A percentile compares a stretch with the other conserved stretches of the same genome.
phyloP scores from a whole-genome alignment of 345 rosid genomes.

The Camelina laxa region DNA sequence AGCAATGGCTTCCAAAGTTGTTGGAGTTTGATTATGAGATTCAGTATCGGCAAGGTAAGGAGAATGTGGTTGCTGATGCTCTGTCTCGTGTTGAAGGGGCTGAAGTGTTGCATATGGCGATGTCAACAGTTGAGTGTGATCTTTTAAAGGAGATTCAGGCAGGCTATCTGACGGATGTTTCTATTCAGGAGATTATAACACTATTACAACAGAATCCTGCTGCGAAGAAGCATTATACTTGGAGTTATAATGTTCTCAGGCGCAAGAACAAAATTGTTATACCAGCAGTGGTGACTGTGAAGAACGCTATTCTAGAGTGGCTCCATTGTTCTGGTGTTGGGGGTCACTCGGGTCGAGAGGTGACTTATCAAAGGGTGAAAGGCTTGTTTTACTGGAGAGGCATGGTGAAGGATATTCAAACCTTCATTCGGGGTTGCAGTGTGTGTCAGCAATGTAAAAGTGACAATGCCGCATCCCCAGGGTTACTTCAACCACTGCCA shows the following conservation, averaged over 20 bases:
- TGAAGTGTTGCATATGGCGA: no score
- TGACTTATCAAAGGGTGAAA: not conserved
- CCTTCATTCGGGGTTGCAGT: not conserved
- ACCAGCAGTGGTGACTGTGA: rapidly evolving
- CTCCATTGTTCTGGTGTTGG: not conserved
- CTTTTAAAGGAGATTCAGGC: no score
- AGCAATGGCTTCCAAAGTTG: no score
- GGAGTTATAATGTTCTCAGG: not conserved
- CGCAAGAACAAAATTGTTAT: not conserved
- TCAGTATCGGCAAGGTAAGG: no score
- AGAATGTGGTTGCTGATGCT: no score
- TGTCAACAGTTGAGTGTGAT: no score
- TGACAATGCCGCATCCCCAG: not conserved
- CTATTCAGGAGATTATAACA: no score
- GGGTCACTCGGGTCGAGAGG: not conserved
- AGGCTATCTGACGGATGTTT: rapidly evolving
- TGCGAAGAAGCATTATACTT: no score
- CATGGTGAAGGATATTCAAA: not conserved
- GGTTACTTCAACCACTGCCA: not conserved
- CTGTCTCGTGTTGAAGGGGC: no score
- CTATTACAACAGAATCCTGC: no score
- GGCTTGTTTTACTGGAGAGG: not conserved
- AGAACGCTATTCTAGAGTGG: not conserved
- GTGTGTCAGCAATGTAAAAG: not conserved
- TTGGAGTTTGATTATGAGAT: no score